phyloP scores from a whole-genome alignment of 2,329 filamentous ascomycete species.

The Scedosporium apiospermum region DNA sequence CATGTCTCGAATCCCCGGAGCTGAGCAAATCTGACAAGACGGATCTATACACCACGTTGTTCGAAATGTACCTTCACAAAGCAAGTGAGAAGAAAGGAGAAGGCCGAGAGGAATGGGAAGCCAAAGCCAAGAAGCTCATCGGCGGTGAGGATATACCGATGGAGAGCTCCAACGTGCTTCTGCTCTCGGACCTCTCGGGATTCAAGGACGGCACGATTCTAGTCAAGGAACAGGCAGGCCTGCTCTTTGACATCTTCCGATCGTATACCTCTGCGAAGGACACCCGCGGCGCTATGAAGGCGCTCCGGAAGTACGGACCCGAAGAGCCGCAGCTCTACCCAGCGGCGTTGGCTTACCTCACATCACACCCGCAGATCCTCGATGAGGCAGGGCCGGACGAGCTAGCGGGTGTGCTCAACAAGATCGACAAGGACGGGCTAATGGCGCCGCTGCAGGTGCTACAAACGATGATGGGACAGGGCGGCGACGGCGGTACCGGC shows the following conservation, averaged over 20 bases:
- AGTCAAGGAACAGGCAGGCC: conserved; percentile 85
- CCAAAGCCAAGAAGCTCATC: conserved; percentile 82
- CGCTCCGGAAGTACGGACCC: conserved; percentile 81
- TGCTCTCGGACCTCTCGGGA: conserved; percentile 83
- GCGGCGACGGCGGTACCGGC: conserved; percentile 14
- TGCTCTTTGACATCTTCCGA: conserved; percentile 91
- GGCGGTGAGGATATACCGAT: conserved; percentile 74
- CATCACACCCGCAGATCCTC: conserved; percentile 70
- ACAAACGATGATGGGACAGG: conserved; percentile 67
- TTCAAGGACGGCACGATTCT: conserved; percentile 87
- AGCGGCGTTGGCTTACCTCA: conserved; percentile 86
- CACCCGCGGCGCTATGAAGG: conserved; percentile 81
- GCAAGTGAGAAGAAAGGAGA: conserved; percentile 64
- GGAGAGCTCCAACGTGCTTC: conserved; percentile 86
- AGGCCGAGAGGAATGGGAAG: conserved; percentile 73
- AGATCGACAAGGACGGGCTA: conserved; percentile 81
- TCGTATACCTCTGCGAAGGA: conserved; percentile 91
- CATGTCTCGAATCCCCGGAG: conserved; percentile 63
- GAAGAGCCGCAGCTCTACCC: conserved; percentile 88
- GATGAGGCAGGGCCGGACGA: conserved; percentile 78
- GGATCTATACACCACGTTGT: conserved; percentile 88
- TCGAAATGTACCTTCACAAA: conserved; percentile 96
- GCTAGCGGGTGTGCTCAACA: conserved; percentile 67
- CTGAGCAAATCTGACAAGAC: conserved; percentile 67
- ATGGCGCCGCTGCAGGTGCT: conserved; percentile 97